Evolutionary conservation across 176 grass and related monocot genomes (phyloP), one percentile per base, ranked within the genome.

Genomic region (Eragrostis nindensis): DNA sequence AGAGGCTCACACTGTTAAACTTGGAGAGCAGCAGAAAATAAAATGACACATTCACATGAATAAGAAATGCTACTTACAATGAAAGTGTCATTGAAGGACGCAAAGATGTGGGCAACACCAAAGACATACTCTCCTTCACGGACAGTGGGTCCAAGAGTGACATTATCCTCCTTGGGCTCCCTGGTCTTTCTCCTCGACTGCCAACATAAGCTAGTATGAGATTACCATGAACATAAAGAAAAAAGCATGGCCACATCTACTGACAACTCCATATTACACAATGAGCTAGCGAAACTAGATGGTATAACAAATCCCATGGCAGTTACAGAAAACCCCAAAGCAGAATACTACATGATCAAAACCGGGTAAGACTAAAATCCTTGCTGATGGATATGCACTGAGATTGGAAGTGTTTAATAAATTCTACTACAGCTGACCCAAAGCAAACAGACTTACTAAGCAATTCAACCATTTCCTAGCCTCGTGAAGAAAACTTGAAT

Each of bases 151-250:
- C 93, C 90, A 79, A 95, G 87, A 24, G 90, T 92, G 41, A 92
- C 79, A 4, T 90, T 95, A 44, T 95, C 93, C 81, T 95, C 93
- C 84, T 95, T 95, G 49, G 93, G 93, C 90, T 95, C 93, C 82
- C 93, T 95, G 64, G 78, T 89, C 84, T 88, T 95, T 56, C 87
- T 92, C 84, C 73, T 91, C 42, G 93, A 95, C 93, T 95, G 67
- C 40, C 53, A 76, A 12, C 69, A 69, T 5, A 78, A 50, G 71
- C 10, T 2, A 64, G 1, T 11, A 32, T 72, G 0, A 54, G 43
- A 62, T 32, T 42, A 67, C 8, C n/a, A 2, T 17, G 4, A 18
- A 74, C 11, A 15, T 32, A 66, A n/a, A n/a, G n/a, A n/a, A n/a
- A n/a, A n/a, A n/a, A 44, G 6, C 0, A 16, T 17, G 19, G 44